A percentile compares a stretch with the other conserved stretches of the same genome.
Evolutionary conservation across 2,329 filamentous ascomycete genomes (phyloP).

Genomic region (Aureobasidium sp.): DNA sequence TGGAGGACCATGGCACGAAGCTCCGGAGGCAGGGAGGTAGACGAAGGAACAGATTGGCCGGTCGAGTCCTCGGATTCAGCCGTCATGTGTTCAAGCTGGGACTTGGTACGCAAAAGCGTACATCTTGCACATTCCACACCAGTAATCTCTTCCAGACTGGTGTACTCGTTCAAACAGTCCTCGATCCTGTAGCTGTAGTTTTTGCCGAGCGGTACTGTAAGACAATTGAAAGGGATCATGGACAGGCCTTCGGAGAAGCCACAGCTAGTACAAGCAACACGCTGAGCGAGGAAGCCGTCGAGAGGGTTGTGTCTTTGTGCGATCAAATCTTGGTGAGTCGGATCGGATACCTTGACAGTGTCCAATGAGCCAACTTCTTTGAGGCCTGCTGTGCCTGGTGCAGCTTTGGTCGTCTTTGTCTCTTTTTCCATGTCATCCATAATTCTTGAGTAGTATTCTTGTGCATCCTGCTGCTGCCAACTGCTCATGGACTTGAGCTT

Average conservation of each 20-base stretch:
- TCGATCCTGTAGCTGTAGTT: constrained; percentile 62
- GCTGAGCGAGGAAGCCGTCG: constrained; percentile 79
- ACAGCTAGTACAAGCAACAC: constrained; percentile 79
- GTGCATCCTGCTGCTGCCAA: constrained; percentile 94
- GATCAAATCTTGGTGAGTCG: background rate
- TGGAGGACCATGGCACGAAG: constrained; percentile 37
- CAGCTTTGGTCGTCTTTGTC: constrained; percentile 36
- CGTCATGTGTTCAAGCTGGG: constrained; percentile 45
- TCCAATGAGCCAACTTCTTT: constrained; percentile 17
- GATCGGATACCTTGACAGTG: background rate
- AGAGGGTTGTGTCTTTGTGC: constrained; percentile 56
- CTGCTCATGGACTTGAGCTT: constrained; percentile 88
- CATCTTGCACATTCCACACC: constrained; percentile 90
- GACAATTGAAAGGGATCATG: constrained; percentile 87
- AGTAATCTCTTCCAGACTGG: constrained; percentile 74
- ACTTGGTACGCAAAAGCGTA: constrained; percentile 59
- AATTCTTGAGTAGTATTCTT: constrained; percentile 92
- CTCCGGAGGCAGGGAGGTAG: constrained; percentile 34
- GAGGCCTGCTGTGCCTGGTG: constrained; percentile 22
- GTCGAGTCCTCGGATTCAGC: background rate
- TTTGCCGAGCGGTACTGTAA: constrained; percentile 74
- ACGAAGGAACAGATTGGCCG: background rate
- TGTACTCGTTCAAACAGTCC: constrained; percentile 78
- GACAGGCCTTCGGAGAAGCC: constrained; percentile 82
- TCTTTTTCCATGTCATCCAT: constrained; percentile 48